These are phyloP conservation scores for Nannochloris sp. DNA, from an alignment of 139 green algal species.

Conservation along the genomic window DNA sequence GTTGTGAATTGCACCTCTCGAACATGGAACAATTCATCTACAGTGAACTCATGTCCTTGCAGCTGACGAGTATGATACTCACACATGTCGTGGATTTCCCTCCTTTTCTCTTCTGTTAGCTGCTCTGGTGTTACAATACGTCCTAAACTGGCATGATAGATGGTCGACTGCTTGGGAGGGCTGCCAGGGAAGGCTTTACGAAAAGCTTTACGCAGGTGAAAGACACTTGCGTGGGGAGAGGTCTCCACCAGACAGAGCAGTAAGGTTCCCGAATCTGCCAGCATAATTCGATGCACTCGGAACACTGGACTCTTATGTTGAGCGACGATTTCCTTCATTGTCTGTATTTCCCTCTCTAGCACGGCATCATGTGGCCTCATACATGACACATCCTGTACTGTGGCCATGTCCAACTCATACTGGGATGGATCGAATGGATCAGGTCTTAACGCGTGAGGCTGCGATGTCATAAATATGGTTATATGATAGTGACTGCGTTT, in stretches of 20 bases:
- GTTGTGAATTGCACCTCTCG: constrained; percentile 26
- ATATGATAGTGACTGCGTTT: constrained; percentile 29
- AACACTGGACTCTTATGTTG: not conserved
- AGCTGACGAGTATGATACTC: constrained; percentile 15
- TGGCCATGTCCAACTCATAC: not conserved
- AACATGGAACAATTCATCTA: constrained; percentile 15
- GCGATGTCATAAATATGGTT: constrained; percentile 22
- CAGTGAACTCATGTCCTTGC: constrained; percentile 16
- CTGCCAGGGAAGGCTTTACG: constrained; percentile 25
- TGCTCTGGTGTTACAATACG: constrained; percentile 23
- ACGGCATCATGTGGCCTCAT: not conserved
- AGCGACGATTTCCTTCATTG: not conserved
- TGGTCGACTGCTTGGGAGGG: constrained; percentile 30
- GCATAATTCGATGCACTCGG: constrained; percentile 38
- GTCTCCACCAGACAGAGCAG: constrained; percentile 36
- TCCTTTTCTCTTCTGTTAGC: constrained; percentile 11
- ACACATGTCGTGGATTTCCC: constrained; percentile 21
- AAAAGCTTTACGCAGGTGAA: constrained; percentile 21
- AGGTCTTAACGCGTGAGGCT: constrained; percentile 9
- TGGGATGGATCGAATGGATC: constrained; percentile 3
- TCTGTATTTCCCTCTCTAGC: not conserved
- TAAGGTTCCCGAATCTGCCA: constrained; percentile 40
- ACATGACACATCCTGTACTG: not conserved
- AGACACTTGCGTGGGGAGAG: constrained; percentile 13
- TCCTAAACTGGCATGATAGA: constrained; percentile 36